These are phyloP conservation scores for Trichophyton benhamiae DNA, from an alignment of 2,329 filamentous ascomycete genomes.

Conservation along the genomic window DNA sequence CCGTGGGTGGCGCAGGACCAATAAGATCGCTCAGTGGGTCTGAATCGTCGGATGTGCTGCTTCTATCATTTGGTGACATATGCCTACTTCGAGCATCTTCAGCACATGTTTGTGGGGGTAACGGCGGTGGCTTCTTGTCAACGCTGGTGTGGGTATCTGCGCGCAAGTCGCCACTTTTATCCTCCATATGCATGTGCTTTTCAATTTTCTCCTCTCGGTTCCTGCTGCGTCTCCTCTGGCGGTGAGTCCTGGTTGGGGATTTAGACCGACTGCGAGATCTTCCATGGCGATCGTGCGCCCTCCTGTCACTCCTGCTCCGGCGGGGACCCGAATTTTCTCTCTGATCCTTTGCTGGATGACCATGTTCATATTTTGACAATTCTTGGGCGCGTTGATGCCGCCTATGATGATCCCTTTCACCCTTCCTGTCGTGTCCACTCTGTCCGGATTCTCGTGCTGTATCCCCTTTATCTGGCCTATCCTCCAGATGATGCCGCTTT, in stretches of 20 bases:
- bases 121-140: background rate
- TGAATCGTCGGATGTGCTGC: constrained; percentile 33
- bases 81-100: background rate
- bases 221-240: background rate
- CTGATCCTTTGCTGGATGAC: background rate
- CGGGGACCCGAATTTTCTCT: background rate
- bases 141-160: background rate
- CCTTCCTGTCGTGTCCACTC: constrained; percentile 15
- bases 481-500: background rate
- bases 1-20: constrained; percentile 47
- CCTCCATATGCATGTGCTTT: background rate
- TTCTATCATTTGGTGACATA: background rate
- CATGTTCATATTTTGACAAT: background rate
- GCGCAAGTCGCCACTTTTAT: background rate
- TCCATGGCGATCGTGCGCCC: constrained; percentile 10
- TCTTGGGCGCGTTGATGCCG: constrained; percentile 6
- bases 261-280: background rate
- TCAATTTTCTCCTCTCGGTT: background rate
- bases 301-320: constrained; percentile 6
- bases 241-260: background rate
- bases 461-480: background rate
- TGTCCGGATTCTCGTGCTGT: background rate
- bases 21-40: constrained; percentile 67
- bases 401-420: constrained; percentile 9
- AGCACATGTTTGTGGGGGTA: background rate